Conservation (phyloP, 345 rosid species). For the Melaleuca alternifolia region DNA sequence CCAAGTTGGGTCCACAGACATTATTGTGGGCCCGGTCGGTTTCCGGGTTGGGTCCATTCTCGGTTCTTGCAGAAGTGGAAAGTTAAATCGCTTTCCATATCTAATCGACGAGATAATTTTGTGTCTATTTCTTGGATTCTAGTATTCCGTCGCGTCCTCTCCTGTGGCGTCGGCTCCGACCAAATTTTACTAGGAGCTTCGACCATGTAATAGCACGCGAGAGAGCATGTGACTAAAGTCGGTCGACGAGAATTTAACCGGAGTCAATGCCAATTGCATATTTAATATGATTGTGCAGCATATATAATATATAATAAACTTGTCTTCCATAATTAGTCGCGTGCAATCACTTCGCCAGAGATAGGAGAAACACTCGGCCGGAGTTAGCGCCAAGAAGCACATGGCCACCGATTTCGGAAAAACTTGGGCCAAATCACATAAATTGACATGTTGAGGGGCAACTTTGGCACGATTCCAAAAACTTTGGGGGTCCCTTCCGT, state of each 20-base stretch:
- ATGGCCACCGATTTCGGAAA: neutral
- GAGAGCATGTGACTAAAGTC: neutral
- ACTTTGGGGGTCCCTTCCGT: neutral
- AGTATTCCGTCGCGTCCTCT: neutral
- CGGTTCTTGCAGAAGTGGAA: neutral
- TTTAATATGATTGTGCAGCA: neutral
- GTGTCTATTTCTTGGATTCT: neutral
- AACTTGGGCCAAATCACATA: neutral
- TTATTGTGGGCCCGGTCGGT: neutral
- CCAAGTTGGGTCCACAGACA: neutral
- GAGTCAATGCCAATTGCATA: rapidly evolving
- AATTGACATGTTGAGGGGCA: neutral
- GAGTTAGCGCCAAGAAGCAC: neutral
- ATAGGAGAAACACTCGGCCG: neutral
- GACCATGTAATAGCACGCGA: neutral
- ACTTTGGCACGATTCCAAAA: neutral
- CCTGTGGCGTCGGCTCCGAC: neutral
- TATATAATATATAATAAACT: neutral
- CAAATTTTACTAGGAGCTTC: neutral
- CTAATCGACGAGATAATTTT: neutral
- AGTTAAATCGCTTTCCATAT: neutral
- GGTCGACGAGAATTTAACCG: neutral
- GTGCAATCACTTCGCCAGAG: neutral
- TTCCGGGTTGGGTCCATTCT: neutral
- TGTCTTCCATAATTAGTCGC: neutral